These are phyloP conservation scores for Orychophragmus violaceus DNA, from an alignment of 345 rosid genomes.

Conservation along the genomic window DNA sequence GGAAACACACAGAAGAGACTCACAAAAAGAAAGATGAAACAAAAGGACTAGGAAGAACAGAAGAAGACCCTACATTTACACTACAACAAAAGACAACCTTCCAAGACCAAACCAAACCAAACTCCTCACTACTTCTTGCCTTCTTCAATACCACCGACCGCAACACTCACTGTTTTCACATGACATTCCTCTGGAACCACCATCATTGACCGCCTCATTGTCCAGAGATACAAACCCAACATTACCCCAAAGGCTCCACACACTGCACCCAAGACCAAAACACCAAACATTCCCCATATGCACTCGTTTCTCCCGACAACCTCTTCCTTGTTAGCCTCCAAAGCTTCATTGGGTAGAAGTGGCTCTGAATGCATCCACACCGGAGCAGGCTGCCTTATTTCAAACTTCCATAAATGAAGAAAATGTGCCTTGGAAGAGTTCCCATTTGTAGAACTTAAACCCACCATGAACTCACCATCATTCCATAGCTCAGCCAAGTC, in stretches of 20 bases:
- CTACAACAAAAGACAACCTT: conserved; percentile 26
- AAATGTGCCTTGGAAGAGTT: conserved; percentile 50
- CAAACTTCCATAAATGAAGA: conserved; percentile 64
- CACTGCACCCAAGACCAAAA: conserved; percentile 51
- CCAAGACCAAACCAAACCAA: background rate
- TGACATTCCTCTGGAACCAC: conserved; percentile 62
- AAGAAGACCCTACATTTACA: conserved; percentile 51
- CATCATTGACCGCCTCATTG: conserved; percentile 51
- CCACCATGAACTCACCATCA: conserved; percentile 42
- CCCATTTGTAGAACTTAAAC: conserved; percentile 60
- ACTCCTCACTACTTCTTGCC: conserved; percentile 39
- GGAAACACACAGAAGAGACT: conserved; percentile 1
- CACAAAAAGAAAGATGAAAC: background rate
- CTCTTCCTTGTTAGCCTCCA: background rate
- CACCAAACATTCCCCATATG: conserved; percentile 43
- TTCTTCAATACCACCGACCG: conserved; percentile 44
- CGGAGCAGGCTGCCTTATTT: conserved; percentile 41
- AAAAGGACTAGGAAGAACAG: conserved; percentile 11
- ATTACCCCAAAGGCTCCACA: conserved; percentile 69
- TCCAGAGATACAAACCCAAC: conserved; percentile 54
- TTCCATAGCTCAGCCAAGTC: conserved; percentile 50
- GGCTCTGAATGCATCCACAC: conserved; percentile 79
- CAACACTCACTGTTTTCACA: conserved; percentile 30
- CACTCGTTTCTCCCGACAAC: conserved; percentile 31
- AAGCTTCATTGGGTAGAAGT: conserved; percentile 40